These are phyloP conservation scores for Talaromyces funiculosus DNA, from an alignment of 2,329 filamentous ascomycete genomes.

Conservation along the genomic window DNA sequence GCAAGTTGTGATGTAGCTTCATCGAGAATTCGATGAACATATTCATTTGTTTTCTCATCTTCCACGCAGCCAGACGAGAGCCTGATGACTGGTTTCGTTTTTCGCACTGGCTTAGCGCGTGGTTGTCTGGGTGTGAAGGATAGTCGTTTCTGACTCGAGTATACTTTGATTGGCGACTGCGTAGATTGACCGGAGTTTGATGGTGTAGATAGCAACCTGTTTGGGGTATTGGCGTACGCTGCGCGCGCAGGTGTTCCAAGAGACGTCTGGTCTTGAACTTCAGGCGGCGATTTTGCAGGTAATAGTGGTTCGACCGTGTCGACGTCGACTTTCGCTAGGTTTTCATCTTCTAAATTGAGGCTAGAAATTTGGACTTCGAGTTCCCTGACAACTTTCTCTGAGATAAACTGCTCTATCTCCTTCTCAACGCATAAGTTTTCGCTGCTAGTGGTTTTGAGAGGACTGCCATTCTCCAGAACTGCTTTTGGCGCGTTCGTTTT, in stretches of 20 bases:
- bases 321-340: neutral
- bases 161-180: neutral
- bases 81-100: conserved; percentile 18
- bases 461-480: conserved; percentile 16
- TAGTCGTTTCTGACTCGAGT: conserved; percentile 3
- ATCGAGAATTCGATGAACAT: conserved; percentile 33
- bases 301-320: neutral
- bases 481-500: conserved; percentile 14
- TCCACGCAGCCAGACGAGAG: conserved; percentile 30
- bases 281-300: neutral
- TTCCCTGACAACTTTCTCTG: conserved; percentile 19
- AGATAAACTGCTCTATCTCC: conserved; percentile 10
- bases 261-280: neutral
- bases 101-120: conserved; percentile 8
- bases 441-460: neutral
- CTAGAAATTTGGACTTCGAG: conserved; percentile 23
- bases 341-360: conserved; percentile 19
- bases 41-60: conserved; percentile 29
- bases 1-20: conserved; percentile 33
- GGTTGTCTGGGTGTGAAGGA: conserved; percentile 15
- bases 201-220: neutral
- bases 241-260: neutral
- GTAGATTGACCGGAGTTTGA: neutral
- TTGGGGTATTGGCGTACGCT: neutral
- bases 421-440: neutral